Conservation (phyloP, 805 yeast genomes). For the Barnettozyma populi region DNA sequence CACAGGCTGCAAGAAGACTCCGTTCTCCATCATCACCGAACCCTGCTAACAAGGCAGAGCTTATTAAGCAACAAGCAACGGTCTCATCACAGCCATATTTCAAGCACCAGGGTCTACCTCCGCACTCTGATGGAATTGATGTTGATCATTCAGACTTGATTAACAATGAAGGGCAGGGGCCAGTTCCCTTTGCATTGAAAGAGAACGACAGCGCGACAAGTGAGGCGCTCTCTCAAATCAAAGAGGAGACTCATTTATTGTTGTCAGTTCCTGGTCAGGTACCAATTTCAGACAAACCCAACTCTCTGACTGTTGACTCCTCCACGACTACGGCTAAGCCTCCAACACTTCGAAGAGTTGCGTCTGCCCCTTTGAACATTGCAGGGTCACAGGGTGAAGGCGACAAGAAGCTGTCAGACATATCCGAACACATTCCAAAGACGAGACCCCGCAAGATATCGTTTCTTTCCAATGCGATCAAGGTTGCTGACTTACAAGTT, state of each 20-base stretch:
- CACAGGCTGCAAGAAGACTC: slow-evolving; percentile 26
- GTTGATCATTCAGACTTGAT: slow-evolving; percentile 8
- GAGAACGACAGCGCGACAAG: slow-evolving; percentile 26
- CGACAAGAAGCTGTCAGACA: slow-evolving; percentile 13
- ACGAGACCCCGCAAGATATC: slow-evolving; percentile 40
- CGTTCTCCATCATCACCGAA: slow-evolving; percentile 31
- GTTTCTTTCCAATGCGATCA: slow-evolving; percentile 55
- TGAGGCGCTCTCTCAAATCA: slow-evolving; percentile 21
- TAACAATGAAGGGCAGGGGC: slow-evolving; percentile 20
- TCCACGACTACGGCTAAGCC: slow-evolving; percentile 1
- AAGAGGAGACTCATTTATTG: slow-evolving; percentile 26
- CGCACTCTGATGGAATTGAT: slow-evolving; percentile 33
- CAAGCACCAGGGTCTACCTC: slow-evolving; percentile 54
- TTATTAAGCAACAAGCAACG: slow-evolving; percentile 8
- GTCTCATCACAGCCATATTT: slow-evolving; percentile 43
- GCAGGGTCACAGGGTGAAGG: slow-evolving; percentile 14
- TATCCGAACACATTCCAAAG: slow-evolving; percentile 13
- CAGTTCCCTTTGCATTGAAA: slow-evolving; percentile 28
- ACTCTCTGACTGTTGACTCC: background rate
- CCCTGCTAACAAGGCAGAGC: slow-evolving; percentile 12
- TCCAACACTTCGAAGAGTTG: slow-evolving; percentile 60
- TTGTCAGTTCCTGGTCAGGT: background rate
- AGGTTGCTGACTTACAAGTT: slow-evolving; percentile 76
- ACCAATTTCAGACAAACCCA: background rate
- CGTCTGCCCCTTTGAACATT: slow-evolving; percentile 74